Evolutionary conservation across 495 filamentous ascomycete genomes (phyloP).

Genomic region (Lophium mytilinum): DNA sequence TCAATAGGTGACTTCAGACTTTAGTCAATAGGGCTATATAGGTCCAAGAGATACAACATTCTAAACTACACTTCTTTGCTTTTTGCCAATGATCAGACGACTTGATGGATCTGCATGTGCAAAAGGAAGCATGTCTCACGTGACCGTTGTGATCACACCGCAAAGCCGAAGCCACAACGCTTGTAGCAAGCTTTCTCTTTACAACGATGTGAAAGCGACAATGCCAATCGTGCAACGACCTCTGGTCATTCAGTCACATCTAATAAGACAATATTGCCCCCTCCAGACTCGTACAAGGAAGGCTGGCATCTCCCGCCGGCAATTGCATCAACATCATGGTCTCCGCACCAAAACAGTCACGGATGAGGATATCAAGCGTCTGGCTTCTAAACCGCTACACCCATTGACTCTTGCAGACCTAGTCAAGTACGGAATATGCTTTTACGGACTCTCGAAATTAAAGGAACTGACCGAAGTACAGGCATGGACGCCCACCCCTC

Average conservation of each 20-base stretch:
- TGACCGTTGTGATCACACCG: not conserved
- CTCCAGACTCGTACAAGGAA: not conserved
- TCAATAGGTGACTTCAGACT: too few relatives aligned
- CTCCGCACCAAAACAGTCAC: conserved; percentile 34
- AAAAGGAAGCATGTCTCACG: not conserved
- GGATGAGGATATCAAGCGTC: conserved; percentile 64
- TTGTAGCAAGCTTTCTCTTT: not conserved
- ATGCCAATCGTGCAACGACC: not conserved
- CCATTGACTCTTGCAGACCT: conserved; percentile 79
- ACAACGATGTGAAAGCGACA: not conserved
- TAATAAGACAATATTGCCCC: not conserved
- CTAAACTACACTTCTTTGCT: too few relatives aligned
- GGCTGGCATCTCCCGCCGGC: not conserved
- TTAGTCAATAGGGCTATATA: too few relatives aligned
- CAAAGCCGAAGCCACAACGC: not conserved
- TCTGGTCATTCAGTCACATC: not conserved
- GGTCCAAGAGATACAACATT: too few relatives aligned
- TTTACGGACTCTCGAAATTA: not conserved
- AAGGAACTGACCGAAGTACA: conserved; percentile 26
- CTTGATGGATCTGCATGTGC: too few relatives aligned
- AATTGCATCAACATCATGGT: not conserved
- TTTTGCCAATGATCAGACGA: too few relatives aligned
- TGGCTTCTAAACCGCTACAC: conserved; percentile 72
- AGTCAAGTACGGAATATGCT: conserved; percentile 53
- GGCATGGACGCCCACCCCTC: conserved; percentile 85